Evolutionary conservation across 1,139 yeast species (phyloP), one percentile per base, ranked within the genome.

Genomic region (Geotrichum siamense): DNA sequence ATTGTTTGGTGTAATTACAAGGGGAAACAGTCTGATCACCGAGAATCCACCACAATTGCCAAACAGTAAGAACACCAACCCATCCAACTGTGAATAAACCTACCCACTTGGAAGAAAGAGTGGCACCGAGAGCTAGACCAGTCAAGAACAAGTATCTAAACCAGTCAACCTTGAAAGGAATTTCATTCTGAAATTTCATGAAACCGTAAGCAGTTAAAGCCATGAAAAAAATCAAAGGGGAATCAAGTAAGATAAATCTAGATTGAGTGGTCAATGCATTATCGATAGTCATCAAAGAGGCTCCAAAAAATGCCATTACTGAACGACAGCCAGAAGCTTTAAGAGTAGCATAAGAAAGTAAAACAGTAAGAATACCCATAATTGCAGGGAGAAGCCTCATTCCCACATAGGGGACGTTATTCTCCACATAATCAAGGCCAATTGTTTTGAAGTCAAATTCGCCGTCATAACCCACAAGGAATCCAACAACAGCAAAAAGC

Each of bases 31-130:
- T 60, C 59, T 89, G 74, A 65, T 93, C 98, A 53, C 97, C 98
- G 59, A 87, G 67, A 50, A 83, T 65, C 62, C 85, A 77, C 96
- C 96, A 89, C 55, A 91, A 65, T 60, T 85, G 93, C 67, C 78
- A 74, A 17, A 79, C 62, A 54, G 94, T 86, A 51, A 78, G 63
- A 4, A 74, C 43, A 39, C 98, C 98, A 50, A 85, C 76, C 97
- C 98, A 93, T 6, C 84, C 87, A 53, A 89, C 65, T 31, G 98
- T 91, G 71, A 91, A 91, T 39, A 91, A 69, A 44, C 98, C 99
- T 39, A 91, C 97, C 97, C 98, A 91, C 64, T 93, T 93, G 38
- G 95, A 80, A 36, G 89, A 78, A 27, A 82, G 71, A 2, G 97
- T 91, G 47, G 93, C 76, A 40, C 98, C 99, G 45, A 93, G 70